Base-by-base conservation (phyloP, 805 yeast species). In the Wickerhamomyces bovis region DNA sequence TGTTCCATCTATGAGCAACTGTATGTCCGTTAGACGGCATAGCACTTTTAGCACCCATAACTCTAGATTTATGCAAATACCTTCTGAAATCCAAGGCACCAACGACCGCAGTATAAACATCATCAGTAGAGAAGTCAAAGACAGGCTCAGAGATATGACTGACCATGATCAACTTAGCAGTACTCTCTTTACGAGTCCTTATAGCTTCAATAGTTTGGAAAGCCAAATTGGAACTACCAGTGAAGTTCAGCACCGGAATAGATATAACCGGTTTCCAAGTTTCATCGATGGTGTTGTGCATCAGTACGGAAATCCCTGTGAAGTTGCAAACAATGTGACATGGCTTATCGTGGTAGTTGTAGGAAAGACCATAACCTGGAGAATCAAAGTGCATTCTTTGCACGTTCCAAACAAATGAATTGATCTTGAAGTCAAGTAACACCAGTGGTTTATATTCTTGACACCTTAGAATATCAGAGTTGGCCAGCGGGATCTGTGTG, bases 321-420 rank as follows among this genome's bases (percentile, higher is more conserved):
- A 72, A 43, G 9, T 72, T 67, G 9, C 64, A 33, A 11, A 69
- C 61, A 23, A 66, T 46, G 42, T 70, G 72, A 22, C 68, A 55
- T 2, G 81, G 81, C 18, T 59, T 63, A 46, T 76, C 80, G 5
- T 62, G 58, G 28, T 65, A 63, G 4, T 59, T 58, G 45, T 68
- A 77, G 16, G 63, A 48, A 12, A 77, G 53, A 38, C 76, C 77
- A 51, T 63, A 77, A 2, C 82, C 81, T 2, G 80, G 75, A 41
- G 69, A 65, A 6, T 64, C 60, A 12, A 57, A 53, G 38, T 52
- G 53, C 44, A 64, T 63, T 47, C 68, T 59, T 20, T 57, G 53
- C 12, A 57, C 25, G 28, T 61, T 60, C 2, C 64, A 49, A 2
- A 51, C 52, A 26, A 53, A 48, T 1, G 64, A 57, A 23, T 51